phyloP scores from a whole-genome alignment of 805 yeast genomes.

The Huiozyma naganishii region DNA sequence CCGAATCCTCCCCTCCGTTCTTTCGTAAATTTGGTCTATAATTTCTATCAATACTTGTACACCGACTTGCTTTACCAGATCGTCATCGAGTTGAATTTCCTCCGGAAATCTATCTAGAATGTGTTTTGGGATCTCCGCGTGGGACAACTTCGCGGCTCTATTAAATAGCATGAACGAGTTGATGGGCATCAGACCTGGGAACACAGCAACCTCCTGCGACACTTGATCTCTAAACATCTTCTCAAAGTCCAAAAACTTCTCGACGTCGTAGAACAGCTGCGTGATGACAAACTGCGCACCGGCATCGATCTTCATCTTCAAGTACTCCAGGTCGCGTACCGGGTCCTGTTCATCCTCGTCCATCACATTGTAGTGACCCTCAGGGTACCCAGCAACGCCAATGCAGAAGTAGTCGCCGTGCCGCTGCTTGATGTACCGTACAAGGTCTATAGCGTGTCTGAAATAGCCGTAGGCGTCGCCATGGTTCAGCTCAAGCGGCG shows the following conservation, averaged over 20 bases:
- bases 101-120: constrained; percentile 46
- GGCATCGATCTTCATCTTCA: constrained; percentile 78
- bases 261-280: constrained; percentile 83
- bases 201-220: constrained; percentile 40
- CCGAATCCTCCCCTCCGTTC: constrained; percentile 47
- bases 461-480: constrained; percentile 35
- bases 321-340: constrained; percentile 58
- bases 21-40: constrained; percentile 42
- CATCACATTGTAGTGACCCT: constrained; percentile 50
- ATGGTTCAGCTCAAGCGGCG: constrained; percentile 54
- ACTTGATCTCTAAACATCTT: constrained; percentile 34
- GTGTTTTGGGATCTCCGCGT: constrained; percentile 64
- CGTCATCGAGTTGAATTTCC: constrained; percentile 55
- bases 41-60: constrained; percentile 61
- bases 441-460: constrained; percentile 75
- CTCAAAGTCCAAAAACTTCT: constrained; percentile 61
- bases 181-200: constrained; percentile 90
- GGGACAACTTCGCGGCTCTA: constrained; percentile 81
- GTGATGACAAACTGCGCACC: constrained; percentile 94
- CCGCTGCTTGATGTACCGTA: constrained; percentile 57
- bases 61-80: constrained; percentile 71
- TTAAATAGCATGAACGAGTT: constrained; percentile 73
- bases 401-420: constrained; percentile 79
- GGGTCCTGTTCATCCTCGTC: constrained; percentile 48
- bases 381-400: constrained; percentile 98